A percentile compares a stretch with the other conserved stretches of the same genome.
These are phyloP conservation scores for Gyromitra esculenta DNA, from an alignment of 2,329 filamentous ascomycete genomes.

Conservation along the genomic window DNA sequence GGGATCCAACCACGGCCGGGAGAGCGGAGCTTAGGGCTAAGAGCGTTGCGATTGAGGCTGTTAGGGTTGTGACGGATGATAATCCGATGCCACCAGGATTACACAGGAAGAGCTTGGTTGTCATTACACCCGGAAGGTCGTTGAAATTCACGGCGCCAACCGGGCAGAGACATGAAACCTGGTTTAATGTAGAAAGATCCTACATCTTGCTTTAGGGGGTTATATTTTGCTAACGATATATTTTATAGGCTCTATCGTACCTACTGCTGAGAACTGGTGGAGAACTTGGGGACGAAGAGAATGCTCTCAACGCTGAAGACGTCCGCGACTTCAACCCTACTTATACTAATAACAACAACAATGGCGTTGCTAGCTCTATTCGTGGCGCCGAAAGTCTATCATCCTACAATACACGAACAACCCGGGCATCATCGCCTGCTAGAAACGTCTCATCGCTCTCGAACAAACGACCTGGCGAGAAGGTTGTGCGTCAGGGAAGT, in stretches of 20 bases:
- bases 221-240: slow-evolving; percentile 23
- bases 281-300: slow-evolving; percentile 67
- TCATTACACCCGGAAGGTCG: slow-evolving; percentile 85
- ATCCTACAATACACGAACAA: slow-evolving; percentile 80
- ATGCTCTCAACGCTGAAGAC: slow-evolving; percentile 70
- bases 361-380: slow-evolving; percentile 57
- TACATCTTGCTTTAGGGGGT: background rate
- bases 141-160: slow-evolving; percentile 96
- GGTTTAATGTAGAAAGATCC: slow-evolving; percentile 74
- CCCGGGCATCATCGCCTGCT: slow-evolving; percentile 70
- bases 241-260: slow-evolving; percentile 77
- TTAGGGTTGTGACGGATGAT: slow-evolving; percentile 90
- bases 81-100: slow-evolving; percentile 95
- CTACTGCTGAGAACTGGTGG: slow-evolving; percentile 79
- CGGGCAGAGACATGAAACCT: slow-evolving; percentile 93
- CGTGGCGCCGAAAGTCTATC: slow-evolving; percentile 74
- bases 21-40: slow-evolving; percentile 75
- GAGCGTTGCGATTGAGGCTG: slow-evolving; percentile 91
- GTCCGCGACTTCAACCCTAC: slow-evolving; percentile 62
- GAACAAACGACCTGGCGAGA: slow-evolving; percentile 63
- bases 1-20: slow-evolving; percentile 82
- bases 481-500: slow-evolving; percentile 53
- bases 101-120: slow-evolving; percentile 90
- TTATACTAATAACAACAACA: slow-evolving; percentile 30
- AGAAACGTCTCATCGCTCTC: slow-evolving; percentile 68